Evolutionary conservation across 139 green algal genomes (phyloP).

Genomic region (Dunaliella primolecta): DNA sequence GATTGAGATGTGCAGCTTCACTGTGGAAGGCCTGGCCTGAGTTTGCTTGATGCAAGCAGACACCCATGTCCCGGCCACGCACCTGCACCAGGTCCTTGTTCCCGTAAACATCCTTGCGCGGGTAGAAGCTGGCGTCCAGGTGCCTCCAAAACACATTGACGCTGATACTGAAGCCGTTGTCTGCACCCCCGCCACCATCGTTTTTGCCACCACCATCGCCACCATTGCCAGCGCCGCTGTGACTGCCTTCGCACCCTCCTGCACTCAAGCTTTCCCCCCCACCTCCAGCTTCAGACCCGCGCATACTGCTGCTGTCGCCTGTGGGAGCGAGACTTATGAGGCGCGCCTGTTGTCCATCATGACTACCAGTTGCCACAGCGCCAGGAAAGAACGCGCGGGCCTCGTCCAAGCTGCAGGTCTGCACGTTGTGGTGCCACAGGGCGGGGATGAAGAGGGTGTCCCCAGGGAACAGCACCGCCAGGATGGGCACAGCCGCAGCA

Average conservation of each 20-base stretch:
- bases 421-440: slow-evolving; percentile 64
- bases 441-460: slow-evolving; percentile 61
- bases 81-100: slow-evolving; percentile 56
- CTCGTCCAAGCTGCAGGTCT: neutral
- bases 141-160: slow-evolving; percentile 60
- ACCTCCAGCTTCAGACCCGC: neutral
- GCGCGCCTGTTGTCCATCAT: neutral
- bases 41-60: too few relatives aligned
- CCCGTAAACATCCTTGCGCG: slow-evolving; percentile 62
- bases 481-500: slow-evolving; percentile 19
- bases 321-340: neutral
- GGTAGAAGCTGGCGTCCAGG: slow-evolving; percentile 32
- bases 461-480: slow-evolving; percentile 40
- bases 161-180: slow-evolving; percentile 35
- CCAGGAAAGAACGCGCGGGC: too few relatives aligned
- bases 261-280: neutral
- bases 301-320: neutral
- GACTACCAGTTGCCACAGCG: neutral
- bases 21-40: too few relatives aligned
- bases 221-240: neutral
- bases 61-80: too few relatives aligned
- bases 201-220: neutral
- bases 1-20: too few relatives aligned
- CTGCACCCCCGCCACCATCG: neutral
- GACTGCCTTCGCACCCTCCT: neutral